A percentile compares a stretch with the other conserved stretches of the same genome.
phyloP scores from a whole-genome alignment of 73 alveolate species.

The Paramecium caudatum region DNA sequence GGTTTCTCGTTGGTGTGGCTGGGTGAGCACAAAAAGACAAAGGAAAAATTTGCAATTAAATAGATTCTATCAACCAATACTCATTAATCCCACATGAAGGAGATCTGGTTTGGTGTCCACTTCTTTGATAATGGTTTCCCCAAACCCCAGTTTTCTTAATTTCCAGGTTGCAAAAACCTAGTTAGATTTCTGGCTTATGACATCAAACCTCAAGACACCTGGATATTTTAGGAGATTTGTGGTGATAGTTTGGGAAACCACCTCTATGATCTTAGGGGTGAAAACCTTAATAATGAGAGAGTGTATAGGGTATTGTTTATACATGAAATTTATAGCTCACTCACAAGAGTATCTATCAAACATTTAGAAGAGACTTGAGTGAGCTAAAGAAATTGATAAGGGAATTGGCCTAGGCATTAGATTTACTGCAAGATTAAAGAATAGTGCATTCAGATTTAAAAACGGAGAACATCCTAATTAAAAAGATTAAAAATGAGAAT shows the following conservation, averaged over 20 bases:
- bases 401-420: slow-evolving; percentile 68
- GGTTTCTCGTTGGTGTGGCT: slow-evolving; percentile 76
- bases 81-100: slow-evolving; percentile 76
- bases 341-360: slow-evolving; percentile 47
- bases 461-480: slow-evolving; percentile 71
- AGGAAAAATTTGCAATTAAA: slow-evolving; percentile 73
- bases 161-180: slow-evolving; percentile 69
- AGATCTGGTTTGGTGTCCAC: slow-evolving; percentile 73
- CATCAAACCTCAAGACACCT: slow-evolving; percentile 70
- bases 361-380: slow-evolving; percentile 63
- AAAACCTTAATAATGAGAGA: slow-evolving; percentile 62
- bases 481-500: slow-evolving; percentile 55
- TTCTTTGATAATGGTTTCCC: slow-evolving; percentile 72
- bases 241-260: slow-evolving; percentile 74
- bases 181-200: slow-evolving; percentile 65
- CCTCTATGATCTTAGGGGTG: slow-evolving; percentile 73
- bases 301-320: slow-evolving; percentile 71
- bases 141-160: background rate
- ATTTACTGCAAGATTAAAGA: slow-evolving; percentile 70
- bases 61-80: slow-evolving; percentile 67
- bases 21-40: slow-evolving; percentile 73
- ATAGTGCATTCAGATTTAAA: slow-evolving; percentile 77
- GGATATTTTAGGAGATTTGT: slow-evolving; percentile 74
- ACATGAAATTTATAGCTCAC: slow-evolving; percentile 29
- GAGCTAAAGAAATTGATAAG: slow-evolving; percentile 61